Evolutionary conservation across 257 asterid genomes (phyloP).

Genomic region (Solanum infundibuliforme): DNA sequence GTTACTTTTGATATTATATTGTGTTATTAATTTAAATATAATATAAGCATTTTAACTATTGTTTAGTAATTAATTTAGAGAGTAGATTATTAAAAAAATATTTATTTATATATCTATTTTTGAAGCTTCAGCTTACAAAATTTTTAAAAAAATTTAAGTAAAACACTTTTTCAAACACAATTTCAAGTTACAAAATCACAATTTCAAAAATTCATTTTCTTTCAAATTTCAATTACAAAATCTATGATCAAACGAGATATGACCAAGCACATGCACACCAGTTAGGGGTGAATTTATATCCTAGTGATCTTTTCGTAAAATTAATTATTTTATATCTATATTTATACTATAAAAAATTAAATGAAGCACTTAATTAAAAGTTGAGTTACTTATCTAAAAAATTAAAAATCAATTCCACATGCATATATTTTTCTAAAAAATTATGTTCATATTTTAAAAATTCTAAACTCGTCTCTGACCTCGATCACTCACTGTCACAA

Average conservation of each 20-base stretch:
- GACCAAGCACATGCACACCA: not conserved
- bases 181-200: not conserved
- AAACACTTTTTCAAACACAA: not conserved
- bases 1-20: no score
- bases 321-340: no score
- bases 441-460: no score
- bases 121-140: not conserved
- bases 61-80: not conserved
- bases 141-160: not conserved
- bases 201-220: not conserved
- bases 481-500: fast-evolving
- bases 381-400: not conserved
- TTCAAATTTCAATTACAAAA: no score
- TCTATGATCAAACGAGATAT: not conserved
- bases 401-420: no score
- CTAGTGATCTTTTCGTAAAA: no score
- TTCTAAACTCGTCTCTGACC: no score
- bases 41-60: not conserved
- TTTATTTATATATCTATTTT: no score
- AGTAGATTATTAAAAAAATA: not conserved
- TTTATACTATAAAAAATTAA: no score
- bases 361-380: no score
- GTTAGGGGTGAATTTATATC: no score
- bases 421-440: no score
- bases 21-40: not conserved